phyloP scores from a whole-genome alignment of 768 basidiomycete species.

The Sporobolomyces phaffii region DNA sequence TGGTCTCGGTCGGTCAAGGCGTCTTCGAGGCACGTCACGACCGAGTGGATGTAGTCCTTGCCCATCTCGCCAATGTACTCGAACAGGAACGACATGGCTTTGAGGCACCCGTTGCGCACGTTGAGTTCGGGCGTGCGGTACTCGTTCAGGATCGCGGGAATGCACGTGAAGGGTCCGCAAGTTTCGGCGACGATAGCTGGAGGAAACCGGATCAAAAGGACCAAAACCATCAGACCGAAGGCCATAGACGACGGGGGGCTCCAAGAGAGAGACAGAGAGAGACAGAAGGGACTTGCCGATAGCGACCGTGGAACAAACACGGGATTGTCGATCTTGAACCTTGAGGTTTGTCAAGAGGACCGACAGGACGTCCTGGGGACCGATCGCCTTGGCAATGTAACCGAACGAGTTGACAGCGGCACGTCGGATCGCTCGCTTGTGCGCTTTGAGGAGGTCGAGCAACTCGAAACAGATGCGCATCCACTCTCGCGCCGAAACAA shows the following conservation, averaged over 20 bases:
- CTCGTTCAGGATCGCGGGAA: conserved; percentile 96
- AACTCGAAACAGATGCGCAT: conserved; percentile 99
- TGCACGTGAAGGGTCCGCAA: conserved; percentile 95
- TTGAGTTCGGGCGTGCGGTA: conserved; percentile 97
- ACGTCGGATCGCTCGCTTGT: conserved; percentile 97
- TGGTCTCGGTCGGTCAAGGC: conserved; percentile 96
- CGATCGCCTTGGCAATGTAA: conserved; percentile 98
- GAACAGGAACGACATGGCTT: conserved; percentile 96
- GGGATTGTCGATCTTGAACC: conserved; percentile 97
- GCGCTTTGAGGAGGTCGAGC: conserved; percentile 91
- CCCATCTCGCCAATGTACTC: conserved; percentile 98
- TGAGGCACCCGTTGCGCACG: conserved; percentile 96
- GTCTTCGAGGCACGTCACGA: conserved; percentile 96
- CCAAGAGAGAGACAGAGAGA: too few relatives aligned
- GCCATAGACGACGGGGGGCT: too few relatives aligned
- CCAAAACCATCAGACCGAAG: too few relatives aligned
- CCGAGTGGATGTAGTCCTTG: conserved; percentile 90
- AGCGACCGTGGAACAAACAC: conserved; percentile 96
- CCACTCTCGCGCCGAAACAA: conserved; percentile 97
- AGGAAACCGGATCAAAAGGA: not conserved
- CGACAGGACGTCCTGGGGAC: conserved; percentile 94
- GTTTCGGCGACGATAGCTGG: conserved; percentile 79
- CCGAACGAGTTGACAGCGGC: conserved; percentile 99
- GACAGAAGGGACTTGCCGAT: conserved; percentile 55
- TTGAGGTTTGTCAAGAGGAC: conserved; percentile 93